Base-by-base conservation (phyloP, 2,329 filamentous ascomycete species). In the Diaporthe destruens region DNA sequence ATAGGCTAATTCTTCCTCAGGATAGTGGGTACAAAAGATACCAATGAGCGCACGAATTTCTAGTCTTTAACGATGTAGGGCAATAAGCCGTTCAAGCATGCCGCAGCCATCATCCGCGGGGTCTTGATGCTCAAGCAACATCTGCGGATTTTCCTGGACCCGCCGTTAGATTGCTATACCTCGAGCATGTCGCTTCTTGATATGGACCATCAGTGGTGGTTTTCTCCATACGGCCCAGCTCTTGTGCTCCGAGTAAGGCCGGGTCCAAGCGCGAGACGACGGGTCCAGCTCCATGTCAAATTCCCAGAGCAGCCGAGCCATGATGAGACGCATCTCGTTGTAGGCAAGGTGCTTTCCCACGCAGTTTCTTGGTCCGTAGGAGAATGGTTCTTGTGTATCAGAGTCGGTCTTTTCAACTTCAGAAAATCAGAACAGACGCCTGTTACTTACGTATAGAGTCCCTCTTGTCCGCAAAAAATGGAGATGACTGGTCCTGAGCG, bases 241-340 rank as follows among this genome's bases (percentile, higher is more conserved):
- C n/a, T 67, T 72, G 54, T 75, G 75, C 3, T 65, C 16, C 7
- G 59, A 51, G 44, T 65, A 51, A 6, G 59, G 44, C 42, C 25
- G 11, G 12, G 49, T 63, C 73, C 75, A 76, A 18, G 70, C 68
- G 14, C 42, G n/a, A 11, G 71, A 72, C 7, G 74, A 65, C n/a
- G 72, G 68, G 32, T 72, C 71, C 7, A 76, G 66, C 71, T 77
- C 74, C 49, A 79, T 74, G 63, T 80, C 78, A 53, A 79, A 75
- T 56, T 76, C 72, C 74, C 74, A 77, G 9, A 78, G 25, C 44
- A 79, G 57, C 36, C 72, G 69, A 1, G 75, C 75, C 42, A 79
- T 39, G 3, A 75, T 74, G 11, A 79, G 36, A 16, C 72, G 74
- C 59, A 75, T 74, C 72, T 79, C 78, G 47, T 76, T 63, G 59